These are phyloP conservation scores for Suhomyces bolitotheri DNA, from an alignment of 1,139 yeast genomes.

Conservation along the genomic window DNA sequence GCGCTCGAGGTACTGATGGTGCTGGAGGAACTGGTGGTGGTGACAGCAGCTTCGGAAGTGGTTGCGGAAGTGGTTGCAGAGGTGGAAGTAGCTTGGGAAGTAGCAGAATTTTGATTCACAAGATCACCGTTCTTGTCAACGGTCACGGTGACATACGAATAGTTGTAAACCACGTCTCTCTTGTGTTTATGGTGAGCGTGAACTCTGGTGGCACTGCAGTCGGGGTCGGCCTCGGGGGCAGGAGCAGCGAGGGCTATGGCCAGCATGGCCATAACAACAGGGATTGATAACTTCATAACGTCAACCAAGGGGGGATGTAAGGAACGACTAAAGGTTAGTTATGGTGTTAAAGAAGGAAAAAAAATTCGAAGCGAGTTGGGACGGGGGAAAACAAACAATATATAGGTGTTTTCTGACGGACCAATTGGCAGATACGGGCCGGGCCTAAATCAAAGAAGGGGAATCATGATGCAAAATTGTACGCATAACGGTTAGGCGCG, in stretches of 20 bases:
- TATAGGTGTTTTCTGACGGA: too few relatives aligned
- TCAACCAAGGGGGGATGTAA: slow-evolving; percentile 13
- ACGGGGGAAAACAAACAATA: slow-evolving; percentile 2
- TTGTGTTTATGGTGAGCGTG: slow-evolving; percentile 70
- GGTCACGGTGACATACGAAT: slow-evolving; percentile 74
- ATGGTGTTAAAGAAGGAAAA: slow-evolving; percentile 5
- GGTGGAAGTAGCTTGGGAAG: slow-evolving; percentile 7
- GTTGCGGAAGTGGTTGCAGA: slow-evolving; percentile 14
- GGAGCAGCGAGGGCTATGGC: slow-evolving; percentile 18
- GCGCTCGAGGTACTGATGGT: slow-evolving; percentile 16
- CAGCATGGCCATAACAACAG: slow-evolving; percentile 39
- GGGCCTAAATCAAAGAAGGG: too few relatives aligned
- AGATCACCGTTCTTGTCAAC: slow-evolving; percentile 64
- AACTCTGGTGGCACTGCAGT: slow-evolving; percentile 41
- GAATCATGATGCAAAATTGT: too few relatives aligned
- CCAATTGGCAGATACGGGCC: too few relatives aligned
- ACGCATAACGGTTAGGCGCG: background rate
- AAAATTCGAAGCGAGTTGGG: background rate
- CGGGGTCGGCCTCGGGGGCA: slow-evolving; percentile 35
- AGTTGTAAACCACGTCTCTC: slow-evolving; percentile 79
- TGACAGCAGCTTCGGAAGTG: slow-evolving; percentile 7
- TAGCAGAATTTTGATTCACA: slow-evolving; percentile 6
- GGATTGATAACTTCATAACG: slow-evolving; percentile 33
- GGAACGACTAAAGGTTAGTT: slow-evolving; percentile 20
- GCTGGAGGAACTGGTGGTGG: slow-evolving; percentile 6